Percentiles rank a stretch among this genome's conserved stretches.
phyloP scores from a whole-genome alignment of 2,329 filamentous ascomycete genomes.

The Sclerotinia glacialis region DNA sequence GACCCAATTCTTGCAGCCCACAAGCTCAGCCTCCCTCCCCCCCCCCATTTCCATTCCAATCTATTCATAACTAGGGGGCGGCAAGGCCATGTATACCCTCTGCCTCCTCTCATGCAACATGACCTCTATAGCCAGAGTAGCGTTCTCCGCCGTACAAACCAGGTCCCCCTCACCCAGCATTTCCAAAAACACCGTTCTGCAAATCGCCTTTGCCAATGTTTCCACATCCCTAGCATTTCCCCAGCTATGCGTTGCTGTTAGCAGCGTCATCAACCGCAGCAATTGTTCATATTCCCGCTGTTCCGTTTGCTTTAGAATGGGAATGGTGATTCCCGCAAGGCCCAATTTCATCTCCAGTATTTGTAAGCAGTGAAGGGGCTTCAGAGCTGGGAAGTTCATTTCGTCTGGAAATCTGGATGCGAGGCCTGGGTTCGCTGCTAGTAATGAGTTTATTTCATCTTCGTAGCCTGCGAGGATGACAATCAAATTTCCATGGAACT shows the following conservation, averaged over 20 bases:
- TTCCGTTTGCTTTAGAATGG: not conserved
- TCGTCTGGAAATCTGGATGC: conserved; percentile 53
- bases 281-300: conserved; percentile 8
- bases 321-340: conserved; percentile 19
- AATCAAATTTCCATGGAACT: conserved; percentile 48
- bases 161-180: conserved; percentile 7
- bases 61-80: conserved; percentile 14
- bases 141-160: conserved; percentile 18
- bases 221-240: conserved; percentile 32
- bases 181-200: conserved; percentile 21
- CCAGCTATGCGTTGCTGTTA: conserved; percentile 25
- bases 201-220: conserved; percentile 27
- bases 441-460: conserved; percentile 50
- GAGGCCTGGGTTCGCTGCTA: conserved; percentile 51
- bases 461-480: conserved; percentile 56
- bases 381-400: conserved; percentile 26
- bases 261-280: conserved; percentile 8
- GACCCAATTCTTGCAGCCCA: no score
- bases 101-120: conserved; percentile 24
- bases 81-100: not conserved
- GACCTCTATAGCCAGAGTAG: conserved; percentile 12
- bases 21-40: not conserved
- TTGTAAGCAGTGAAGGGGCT: conserved; percentile 22
- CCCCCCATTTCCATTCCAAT: no score
- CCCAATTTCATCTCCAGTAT: conserved; percentile 23